A percentile compares a stretch with the other conserved stretches of the same genome.
Evolutionary conservation across 2,329 filamentous ascomycete genomes (phyloP).

Genomic region (Tolypocladium pustulatum): DNA sequence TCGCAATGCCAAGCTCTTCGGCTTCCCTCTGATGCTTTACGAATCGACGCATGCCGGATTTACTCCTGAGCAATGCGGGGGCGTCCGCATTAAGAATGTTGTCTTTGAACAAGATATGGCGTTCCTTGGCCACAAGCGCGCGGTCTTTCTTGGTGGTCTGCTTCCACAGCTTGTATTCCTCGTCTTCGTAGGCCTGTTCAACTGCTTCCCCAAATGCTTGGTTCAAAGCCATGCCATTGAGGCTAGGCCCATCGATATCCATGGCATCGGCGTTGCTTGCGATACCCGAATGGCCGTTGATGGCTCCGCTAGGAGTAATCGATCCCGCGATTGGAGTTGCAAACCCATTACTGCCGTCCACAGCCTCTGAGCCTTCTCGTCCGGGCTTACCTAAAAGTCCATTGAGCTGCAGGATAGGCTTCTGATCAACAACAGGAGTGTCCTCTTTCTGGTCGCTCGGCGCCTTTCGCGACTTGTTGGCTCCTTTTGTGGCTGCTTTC

Average conservation of each 20-base stretch:
- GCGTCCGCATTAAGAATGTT: slow-evolving; percentile 80
- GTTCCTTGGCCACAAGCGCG: slow-evolving; percentile 74
- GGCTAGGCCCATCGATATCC: slow-evolving; percentile 71
- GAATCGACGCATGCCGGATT: slow-evolving; percentile 83
- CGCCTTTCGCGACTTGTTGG: slow-evolving; percentile 67
- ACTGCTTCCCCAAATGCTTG: slow-evolving; percentile 54
- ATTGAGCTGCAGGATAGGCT: slow-evolving; percentile 60
- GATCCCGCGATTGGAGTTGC: slow-evolving; percentile 67
- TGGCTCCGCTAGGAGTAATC: slow-evolving; percentile 57
- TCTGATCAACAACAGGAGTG: slow-evolving; percentile 66
- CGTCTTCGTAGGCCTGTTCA: slow-evolving; percentile 76
- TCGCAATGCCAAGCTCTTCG: slow-evolving; percentile 34
- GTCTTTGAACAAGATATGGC: slow-evolving; percentile 75
- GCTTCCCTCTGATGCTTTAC: slow-evolving; percentile 67
- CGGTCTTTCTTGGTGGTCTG: slow-evolving; percentile 96
- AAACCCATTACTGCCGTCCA: slow-evolving; percentile 78
- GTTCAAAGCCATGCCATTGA: slow-evolving; percentile 53
- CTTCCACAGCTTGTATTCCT: slow-evolving; percentile 98
- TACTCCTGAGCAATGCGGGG: slow-evolving; percentile 73
- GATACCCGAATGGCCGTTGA: slow-evolving; percentile 55
- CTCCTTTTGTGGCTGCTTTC: slow-evolving; percentile 68
- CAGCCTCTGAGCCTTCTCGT: slow-evolving; percentile 64
- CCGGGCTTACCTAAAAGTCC: slow-evolving; percentile 47
- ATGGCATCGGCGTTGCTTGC: slow-evolving; percentile 74
- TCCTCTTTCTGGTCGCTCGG: slow-evolving; percentile 65